A percentile compares a stretch with the other conserved stretches of the same genome.
Evolutionary conservation across 2,329 filamentous ascomycete species (phyloP).

Genomic region (Ophiostoma perfectum): DNA sequence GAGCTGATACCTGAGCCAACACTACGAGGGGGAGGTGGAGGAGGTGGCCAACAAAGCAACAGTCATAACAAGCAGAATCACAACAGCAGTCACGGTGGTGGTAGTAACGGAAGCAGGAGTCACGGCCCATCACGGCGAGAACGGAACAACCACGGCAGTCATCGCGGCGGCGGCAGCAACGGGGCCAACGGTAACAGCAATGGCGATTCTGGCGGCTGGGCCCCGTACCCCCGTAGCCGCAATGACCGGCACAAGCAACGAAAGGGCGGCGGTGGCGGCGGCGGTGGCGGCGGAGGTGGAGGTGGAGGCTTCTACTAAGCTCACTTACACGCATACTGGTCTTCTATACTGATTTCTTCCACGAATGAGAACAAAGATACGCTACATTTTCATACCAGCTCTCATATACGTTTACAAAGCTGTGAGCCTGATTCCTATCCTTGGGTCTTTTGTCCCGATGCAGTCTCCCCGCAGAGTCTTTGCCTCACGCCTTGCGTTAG

Average conservation of each 20-base stretch:
- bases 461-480: too few species aligned
- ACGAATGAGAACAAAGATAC: not conserved
- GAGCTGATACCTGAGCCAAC: conserved; percentile 43
- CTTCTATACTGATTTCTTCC: not conserved
- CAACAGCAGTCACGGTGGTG: not conserved
- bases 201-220: conserved; percentile 16
- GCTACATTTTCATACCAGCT: too few species aligned
- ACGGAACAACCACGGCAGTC: conserved; percentile 13
- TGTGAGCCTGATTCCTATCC: too few species aligned
- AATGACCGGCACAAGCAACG: conserved; percentile 19
- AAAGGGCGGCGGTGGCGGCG: conserved; percentile 9
- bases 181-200: not conserved
- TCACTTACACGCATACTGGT: not conserved
- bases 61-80: not conserved
- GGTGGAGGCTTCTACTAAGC: conserved; percentile 10
- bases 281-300: not conserved
- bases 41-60: not conserved
- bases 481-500: too few species aligned
- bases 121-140: conserved; percentile 19
- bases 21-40: not conserved
- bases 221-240: conserved; percentile 19
- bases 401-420: too few species aligned
- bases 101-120: not conserved
- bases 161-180: conserved; percentile 2
- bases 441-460: too few species aligned